These are phyloP conservation scores for Austroboletus eburneus DNA, from an alignment of 768 basidiomycete species.

Conservation along the genomic window DNA sequence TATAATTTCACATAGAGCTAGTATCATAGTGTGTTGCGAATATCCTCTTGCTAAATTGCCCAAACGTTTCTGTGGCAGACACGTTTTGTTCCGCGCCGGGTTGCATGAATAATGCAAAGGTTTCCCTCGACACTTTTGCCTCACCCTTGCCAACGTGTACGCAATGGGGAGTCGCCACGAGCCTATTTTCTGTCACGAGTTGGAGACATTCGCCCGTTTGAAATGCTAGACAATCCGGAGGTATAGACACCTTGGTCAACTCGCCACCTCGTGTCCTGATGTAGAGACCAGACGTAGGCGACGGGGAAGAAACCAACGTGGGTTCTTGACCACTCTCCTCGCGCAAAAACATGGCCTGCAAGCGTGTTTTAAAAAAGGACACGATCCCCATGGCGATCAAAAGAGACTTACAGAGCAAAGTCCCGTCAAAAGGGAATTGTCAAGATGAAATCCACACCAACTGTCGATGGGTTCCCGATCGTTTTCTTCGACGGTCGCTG, in stretches of 20 bases:
- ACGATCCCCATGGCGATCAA: too few species aligned
- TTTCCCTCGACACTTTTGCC: constrained; percentile 70
- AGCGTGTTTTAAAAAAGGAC: too few species aligned
- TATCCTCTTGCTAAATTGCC: constrained; percentile 82
- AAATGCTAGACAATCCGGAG: constrained; percentile 82
- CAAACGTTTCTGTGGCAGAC: constrained; percentile 71
- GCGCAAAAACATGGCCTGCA: constrained; percentile 79
- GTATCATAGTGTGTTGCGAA: constrained; percentile 51
- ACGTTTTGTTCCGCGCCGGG: constrained; percentile 79
- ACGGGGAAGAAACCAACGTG: constrained; percentile 58
- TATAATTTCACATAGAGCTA: constrained; percentile 16
- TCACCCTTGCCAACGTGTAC: constrained; percentile 67
- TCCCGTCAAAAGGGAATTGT: constrained; percentile 88
- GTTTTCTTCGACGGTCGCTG: constrained; percentile 42
- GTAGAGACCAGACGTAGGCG: constrained; percentile 79
- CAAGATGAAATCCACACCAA: constrained; percentile 95
- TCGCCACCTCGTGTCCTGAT: constrained; percentile 81
- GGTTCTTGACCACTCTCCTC: constrained; percentile 41
- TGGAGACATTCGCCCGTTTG: constrained; percentile 97
- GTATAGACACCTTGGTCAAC: constrained; percentile 82
- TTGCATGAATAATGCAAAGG: constrained; percentile 87
- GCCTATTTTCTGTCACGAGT: constrained; percentile 72
- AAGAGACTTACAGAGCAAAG: constrained; percentile 71
- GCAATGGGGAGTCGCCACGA: constrained; percentile 93
- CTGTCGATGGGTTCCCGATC: constrained; percentile 77